phyloP scores from a whole-genome alignment of 1,139 yeast species.

The Hanseniaspora gamundiae region DNA sequence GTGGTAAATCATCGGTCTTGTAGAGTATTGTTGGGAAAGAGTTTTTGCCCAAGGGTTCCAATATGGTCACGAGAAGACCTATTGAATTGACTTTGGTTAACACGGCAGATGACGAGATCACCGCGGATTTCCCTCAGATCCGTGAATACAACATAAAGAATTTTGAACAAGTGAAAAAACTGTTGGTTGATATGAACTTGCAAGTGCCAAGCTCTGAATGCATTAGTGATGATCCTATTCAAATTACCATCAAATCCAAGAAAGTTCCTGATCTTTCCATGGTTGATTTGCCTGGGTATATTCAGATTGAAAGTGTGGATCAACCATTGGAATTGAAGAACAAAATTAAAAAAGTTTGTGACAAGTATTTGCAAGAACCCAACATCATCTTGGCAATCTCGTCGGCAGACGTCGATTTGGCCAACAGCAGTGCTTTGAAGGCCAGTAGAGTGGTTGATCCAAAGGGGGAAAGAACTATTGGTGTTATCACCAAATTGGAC shows the following conservation, averaged over 20 bases:
- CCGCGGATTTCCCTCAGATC: slow-evolving; percentile 89
- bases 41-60: slow-evolving; percentile 84
- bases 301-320: slow-evolving; percentile 92
- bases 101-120: slow-evolving; percentile 69
- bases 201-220: slow-evolving; percentile 83
- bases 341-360: slow-evolving; percentile 70
- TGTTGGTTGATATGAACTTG: slow-evolving; percentile 75
- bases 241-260: slow-evolving; percentile 81
- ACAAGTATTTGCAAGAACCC: slow-evolving; percentile 77
- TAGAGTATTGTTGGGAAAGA: slow-evolving; percentile 93
- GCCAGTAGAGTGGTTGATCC: slow-evolving; percentile 95
- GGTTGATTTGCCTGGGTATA: slow-evolving; percentile 95
- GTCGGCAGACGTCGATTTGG: slow-evolving; percentile 96
- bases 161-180: slow-evolving; percentile 75
- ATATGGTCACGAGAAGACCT: slow-evolving; percentile 94
- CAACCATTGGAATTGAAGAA: slow-evolving; percentile 79
- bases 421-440: slow-evolving; percentile 85
- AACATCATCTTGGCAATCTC: slow-evolving; percentile 91
- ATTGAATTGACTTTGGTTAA: slow-evolving; percentile 85
- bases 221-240: slow-evolving; percentile 84
- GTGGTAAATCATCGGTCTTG: slow-evolving; percentile 90
- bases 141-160: slow-evolving; percentile 73
- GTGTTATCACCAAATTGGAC: slow-evolving; percentile 89
- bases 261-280: slow-evolving; percentile 86
- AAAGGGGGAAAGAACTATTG: slow-evolving; percentile 86